These are phyloP conservation scores for Phanerodontia chrysosporium DNA, from an alignment of 768 basidiomycete species.

Conservation along the genomic window DNA sequence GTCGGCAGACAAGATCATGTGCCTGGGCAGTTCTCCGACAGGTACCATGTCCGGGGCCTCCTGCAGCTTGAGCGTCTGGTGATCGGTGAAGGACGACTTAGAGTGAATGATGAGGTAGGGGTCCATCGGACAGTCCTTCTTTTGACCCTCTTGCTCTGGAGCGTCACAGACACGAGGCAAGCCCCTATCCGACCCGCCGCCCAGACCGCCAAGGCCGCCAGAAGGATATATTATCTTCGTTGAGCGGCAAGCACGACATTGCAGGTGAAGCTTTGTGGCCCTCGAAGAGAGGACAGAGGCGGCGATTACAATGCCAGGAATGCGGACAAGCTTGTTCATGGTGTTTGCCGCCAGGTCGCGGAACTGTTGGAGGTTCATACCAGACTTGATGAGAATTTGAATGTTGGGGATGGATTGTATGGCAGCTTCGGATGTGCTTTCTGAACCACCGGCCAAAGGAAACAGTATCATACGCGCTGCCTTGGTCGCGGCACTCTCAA, in stretches of 20 bases:
- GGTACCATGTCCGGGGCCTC: slow-evolving; percentile 99
- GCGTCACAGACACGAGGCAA: slow-evolving; percentile 88
- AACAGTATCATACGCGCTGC: slow-evolving; percentile 81
- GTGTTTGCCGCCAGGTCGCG: slow-evolving; percentile 91
- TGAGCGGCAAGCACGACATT: slow-evolving; percentile 87
- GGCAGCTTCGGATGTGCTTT: slow-evolving; percentile 42
- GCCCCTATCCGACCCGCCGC: slow-evolving; percentile 78
- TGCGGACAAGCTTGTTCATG: slow-evolving; percentile 92
- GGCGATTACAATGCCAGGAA: slow-evolving; percentile 97
- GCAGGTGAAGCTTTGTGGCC: slow-evolving; percentile 87
- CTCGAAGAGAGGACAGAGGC: slow-evolving; percentile 91
- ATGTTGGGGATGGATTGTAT: slow-evolving; percentile 58
- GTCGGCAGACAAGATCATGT: slow-evolving; percentile 90
- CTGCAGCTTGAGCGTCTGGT: slow-evolving; percentile 94
- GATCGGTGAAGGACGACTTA: slow-evolving; percentile 91
- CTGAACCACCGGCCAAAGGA: slow-evolving; percentile 60
- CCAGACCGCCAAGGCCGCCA: slow-evolving; percentile 81
- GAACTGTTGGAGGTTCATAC: slow-evolving; percentile 89
- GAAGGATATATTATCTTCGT: slow-evolving; percentile 74
- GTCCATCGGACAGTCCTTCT: slow-evolving; percentile 93
- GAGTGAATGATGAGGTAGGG: slow-evolving; percentile 95
- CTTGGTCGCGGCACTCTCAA: slow-evolving; percentile 86
- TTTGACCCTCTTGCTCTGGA: slow-evolving; percentile 70
- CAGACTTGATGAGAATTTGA: slow-evolving; percentile 86
- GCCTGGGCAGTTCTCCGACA: slow-evolving; percentile 94